A percentile compares a stretch with the other conserved stretches of the same genome.
phyloP scores from a whole-genome alignment of 208 protist genomes.

The Leishmania martiniquensis region DNA sequence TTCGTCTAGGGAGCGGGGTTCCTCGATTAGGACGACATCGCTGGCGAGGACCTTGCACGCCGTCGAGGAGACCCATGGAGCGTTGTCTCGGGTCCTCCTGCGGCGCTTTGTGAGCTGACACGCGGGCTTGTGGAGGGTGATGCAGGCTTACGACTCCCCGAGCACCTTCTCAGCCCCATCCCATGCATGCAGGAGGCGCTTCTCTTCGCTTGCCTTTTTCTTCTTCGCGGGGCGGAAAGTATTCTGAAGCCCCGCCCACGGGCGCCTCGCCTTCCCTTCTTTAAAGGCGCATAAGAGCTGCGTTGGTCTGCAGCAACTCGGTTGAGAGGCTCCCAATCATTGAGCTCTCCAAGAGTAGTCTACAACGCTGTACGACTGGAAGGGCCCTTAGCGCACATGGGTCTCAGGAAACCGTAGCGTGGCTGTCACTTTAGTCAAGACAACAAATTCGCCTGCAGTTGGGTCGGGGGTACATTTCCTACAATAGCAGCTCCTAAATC shows the following conservation, averaged over 20 bases:
- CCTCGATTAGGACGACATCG: not conserved
- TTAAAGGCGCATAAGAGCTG: not conserved
- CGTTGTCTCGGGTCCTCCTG: not conserved
- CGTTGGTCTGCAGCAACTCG: not conserved
- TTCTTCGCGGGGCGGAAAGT: not conserved
- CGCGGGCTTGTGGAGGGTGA: not conserved
- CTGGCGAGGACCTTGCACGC: not conserved
- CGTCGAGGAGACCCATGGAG: not conserved
- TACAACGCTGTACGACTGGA: not conserved
- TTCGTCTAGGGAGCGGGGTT: not conserved
- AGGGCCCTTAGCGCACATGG: too few relatives aligned
- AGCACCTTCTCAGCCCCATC: too few relatives aligned
- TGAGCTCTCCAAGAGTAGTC: not conserved
- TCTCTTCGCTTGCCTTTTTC: not conserved
- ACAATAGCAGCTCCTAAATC: too few relatives aligned
- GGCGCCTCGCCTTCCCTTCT: not conserved
- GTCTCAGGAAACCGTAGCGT: too few relatives aligned
- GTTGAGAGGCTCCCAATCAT: not conserved
- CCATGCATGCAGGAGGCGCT: not conserved
- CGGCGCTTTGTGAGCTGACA: too few relatives aligned
- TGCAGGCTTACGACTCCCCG: not conserved
- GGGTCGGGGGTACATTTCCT: too few relatives aligned
- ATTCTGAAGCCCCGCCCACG: not conserved
- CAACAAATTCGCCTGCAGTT: too few relatives aligned
- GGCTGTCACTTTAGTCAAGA: too few relatives aligned